Base-by-base conservation (phyloP, 75 land plant species). In the Adiantum capillusveneris region DNA sequence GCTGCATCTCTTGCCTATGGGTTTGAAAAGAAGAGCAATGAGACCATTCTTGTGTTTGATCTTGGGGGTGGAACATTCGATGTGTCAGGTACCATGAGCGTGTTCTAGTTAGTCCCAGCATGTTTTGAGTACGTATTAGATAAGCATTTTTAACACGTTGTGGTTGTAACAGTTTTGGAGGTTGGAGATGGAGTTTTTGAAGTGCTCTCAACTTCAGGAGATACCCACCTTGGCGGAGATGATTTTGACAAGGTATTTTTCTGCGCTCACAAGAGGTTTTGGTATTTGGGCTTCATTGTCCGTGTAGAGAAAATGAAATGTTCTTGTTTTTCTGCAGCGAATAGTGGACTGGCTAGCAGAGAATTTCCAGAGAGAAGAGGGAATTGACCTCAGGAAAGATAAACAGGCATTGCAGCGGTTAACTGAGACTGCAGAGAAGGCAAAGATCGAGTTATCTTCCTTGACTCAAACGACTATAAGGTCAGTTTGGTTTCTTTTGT, bases 111-210 rank as follows among this genome's bases (percentile, higher is more conserved):
- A 6, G 51, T 12, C 3, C 19, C 19, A 48, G 65, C 55, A 11
- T 16, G 19, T 5, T 48, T 48, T 48, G 51, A n/a, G n/a, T n/a
- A 48, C 19, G 51, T 48, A 12, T 48, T 19, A 69, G 88, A 85
- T 84, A 72, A 12, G 37, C n/a, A 16, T 48, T n/a, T 41, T 5
- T 11, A 18, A 13, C 44, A 1, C 19, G 41, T 20, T 48, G 51
- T 12, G 20, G 11, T 48, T 12, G 11, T 12, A 13, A 48, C 75
- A 84, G 93, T 88, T 42, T 70, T 88, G 54, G 89, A 88, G 71
- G 93, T 88, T 50, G 93, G 93, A 30, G 93, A 88, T 72, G 89
- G 93, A 44, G 93, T 88, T 24, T 88, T 88, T 73, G 93, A 88
- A 65, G 93, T 85, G 24, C 93, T 88, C 5, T 88, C n/a, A n/a